Evolutionary conservation across 1,284 basidiomycete genomes (phyloP), one percentile per base, ranked within the genome.

Genomic region (Austroboletus novae-zelandiae): DNA sequence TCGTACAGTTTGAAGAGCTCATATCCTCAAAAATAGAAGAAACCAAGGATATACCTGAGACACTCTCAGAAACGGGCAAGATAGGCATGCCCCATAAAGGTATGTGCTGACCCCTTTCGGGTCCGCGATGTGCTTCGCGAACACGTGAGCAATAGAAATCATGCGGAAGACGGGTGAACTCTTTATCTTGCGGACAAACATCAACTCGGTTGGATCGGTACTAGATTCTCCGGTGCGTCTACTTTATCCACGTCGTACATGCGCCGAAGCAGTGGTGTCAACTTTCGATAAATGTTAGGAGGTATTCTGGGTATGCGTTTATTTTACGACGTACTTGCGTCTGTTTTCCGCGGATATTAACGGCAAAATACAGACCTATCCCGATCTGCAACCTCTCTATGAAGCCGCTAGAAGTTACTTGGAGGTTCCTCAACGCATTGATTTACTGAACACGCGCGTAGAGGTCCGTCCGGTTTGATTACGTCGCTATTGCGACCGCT

Each of bases 151-250:
- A 45, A 30, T 57, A 88, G 94, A 97, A 67, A 98, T 98, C 65
- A 97, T 98, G 94, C 91, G 91, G 67, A 92, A 98, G 71, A 98
- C 97, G 59, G 94, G 94, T 30, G 89, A 93, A 61, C 78, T 98
- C 40, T 98, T 98, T 71, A 85, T 98, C 44, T 75, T 98, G 59
- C 79, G 95, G 54, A 94, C 95, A 57, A 96, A 95, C 66, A 96
- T 98, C 63, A 95, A 96, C 64, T 87, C 94, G 36, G 94, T 98
- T 47, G 94, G 95, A 34, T 95, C 93, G 35, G 94, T 98, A 27
- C 77, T 98, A 31, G 94, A 98, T 72, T 94, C 92, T 31, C 95
- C 95, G 20, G 90, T 91, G 68, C 63, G 87, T 76, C 48, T 45
- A 36, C 17, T 46, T 53, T 40, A 34, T 35, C 30, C 31, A 13